Evolutionary conservation across 306 rosid species (phyloP), one percentile per base, ranked within the genome.

Genomic region (Hippophae gyantsensis): DNA sequence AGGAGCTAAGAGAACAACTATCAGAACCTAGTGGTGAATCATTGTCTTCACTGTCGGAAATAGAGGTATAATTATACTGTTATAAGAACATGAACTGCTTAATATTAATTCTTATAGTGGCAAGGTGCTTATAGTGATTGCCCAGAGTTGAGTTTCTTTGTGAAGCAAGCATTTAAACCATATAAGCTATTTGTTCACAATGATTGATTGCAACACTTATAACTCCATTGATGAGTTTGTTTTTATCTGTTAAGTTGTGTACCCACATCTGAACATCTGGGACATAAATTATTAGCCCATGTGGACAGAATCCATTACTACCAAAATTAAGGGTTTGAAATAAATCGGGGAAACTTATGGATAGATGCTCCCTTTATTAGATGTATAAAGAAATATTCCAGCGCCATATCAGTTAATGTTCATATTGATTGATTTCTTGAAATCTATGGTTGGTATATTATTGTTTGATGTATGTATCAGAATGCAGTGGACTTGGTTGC

Each of bases 51-150:
- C 75, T 60, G 56, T 70, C 72, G 10, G 64, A 49, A 44, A 58
- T 61, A 58, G 76, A 81, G 86, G 83, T 81, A 70, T 49, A 60
- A 43, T 53, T 59, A 57, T 55, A 9, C 58, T 55, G 54, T 52
- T 65, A 23, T 38, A 18, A 56, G 23, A 42, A 32, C 25, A 51
- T 52, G 56, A 51, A 41, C 5, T 42, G 54, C 44, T 27, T 47
- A 18, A 18, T 18, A 18, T 59, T 44, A 18, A 27, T 41, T 66
- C 62, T 8, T 14, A 14, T 11, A 13, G 49, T 11, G 25, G 14
- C 9, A 23, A 13, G 12, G n/a, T 10, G 8, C 43, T 9, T 14
- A 48, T 52, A 25, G 6, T 13, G 18, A 40, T 41, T 7, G 10
- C 43, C n/a, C 32, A 13, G 11, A 48, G 8, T 12, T 46, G 8